Evolutionary conservation across 2,329 filamentous ascomycete species (phyloP), one percentile per base, ranked within the genome.

Genomic region (Pseudovirgaria hyperparasitica): DNA sequence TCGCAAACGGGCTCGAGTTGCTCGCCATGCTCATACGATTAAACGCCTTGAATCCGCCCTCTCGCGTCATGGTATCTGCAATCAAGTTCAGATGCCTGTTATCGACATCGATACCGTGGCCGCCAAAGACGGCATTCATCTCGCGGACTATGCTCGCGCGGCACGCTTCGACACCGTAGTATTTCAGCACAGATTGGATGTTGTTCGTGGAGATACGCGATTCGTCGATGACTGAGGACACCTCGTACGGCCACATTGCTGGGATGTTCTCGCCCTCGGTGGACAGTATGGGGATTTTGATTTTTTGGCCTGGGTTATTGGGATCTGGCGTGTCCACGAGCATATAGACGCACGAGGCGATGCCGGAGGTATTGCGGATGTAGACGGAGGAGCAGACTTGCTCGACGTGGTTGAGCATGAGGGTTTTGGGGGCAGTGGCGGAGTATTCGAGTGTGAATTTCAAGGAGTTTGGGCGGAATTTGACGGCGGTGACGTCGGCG

Each of bases 41-140:
- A 61, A 98, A 98, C 1, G 90, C 77, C 25, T 76, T 80, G 60
- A 92, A 98, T 2, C 73, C 76, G 39, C 90, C 90, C 33, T 76
- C 77, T 28, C 87, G 72, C n/a, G 90, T 98, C 90, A 98, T 98
- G 54, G 84, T 84, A 54, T 98, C 90, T 24, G 81, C 87, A 42
- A 98, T 96, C 40, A 98, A 68, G 57, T 90, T 94, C 40, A 98
- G 60, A 60, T 98, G 92, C 28, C 90, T 75, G 39, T 79, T 75
- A 52, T 98, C 86, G 27, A 98, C 90, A 33, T 67, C 70, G 61
- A 98, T 98, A 46, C 82, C 82, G 72, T 98, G 87, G 47, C 78
- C 76, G 26, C 69, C 67, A 65, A 98, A 98, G 36, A 98, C 87
- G 22, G 68, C 70, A 29, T 74, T 70, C 46, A 98, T 72, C 59